phyloP scores from a whole-genome alignment of 768 basidiomycete genomes.

The Tulasnella sp. region DNA sequence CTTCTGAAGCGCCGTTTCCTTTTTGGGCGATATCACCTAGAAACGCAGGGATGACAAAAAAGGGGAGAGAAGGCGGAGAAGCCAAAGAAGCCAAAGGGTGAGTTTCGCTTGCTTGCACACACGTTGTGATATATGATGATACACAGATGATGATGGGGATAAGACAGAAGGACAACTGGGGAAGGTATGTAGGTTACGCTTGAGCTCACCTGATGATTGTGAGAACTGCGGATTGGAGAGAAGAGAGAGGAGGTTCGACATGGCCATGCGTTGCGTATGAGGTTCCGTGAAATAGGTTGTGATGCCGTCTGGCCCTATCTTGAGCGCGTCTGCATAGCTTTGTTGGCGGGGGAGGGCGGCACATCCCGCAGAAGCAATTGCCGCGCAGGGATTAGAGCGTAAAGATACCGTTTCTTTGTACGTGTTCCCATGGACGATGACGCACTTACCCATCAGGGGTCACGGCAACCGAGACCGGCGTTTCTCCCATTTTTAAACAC shows the following conservation, averaged over 20 bases:
- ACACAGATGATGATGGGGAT: neutral
- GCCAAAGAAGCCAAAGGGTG: neutral
- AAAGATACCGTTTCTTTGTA: neutral
- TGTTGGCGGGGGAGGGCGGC: neutral
- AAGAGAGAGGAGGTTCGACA: constrained; percentile 50
- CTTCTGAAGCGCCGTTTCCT: constrained; percentile 4
- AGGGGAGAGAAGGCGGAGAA: neutral
- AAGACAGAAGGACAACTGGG: neutral
- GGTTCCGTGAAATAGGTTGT: constrained; percentile 75
- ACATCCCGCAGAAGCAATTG: constrained; percentile 24
- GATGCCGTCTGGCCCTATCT: constrained; percentile 47
- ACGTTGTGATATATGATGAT: constrained; percentile 1
- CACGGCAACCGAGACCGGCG: constrained; percentile 64
- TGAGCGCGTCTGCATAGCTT: constrained; percentile 75
- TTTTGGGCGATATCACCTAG: neutral
- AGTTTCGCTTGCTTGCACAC: neutral
- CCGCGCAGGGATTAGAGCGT: constrained; percentile 14
- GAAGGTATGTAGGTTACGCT: neutral
- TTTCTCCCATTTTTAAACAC: constrained; percentile 50
- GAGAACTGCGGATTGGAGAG: constrained; percentile 32
- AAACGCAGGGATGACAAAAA: neutral
- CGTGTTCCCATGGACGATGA: neutral
- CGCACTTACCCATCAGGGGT: constrained; percentile 74
- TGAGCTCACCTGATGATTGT: constrained; percentile 10
- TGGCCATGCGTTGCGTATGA: constrained; percentile 61